Evolutionary conservation across 305 asterid genomes (phyloP), one percentile per base, ranked within the genome.

Genomic region (Vinca major): DNA sequence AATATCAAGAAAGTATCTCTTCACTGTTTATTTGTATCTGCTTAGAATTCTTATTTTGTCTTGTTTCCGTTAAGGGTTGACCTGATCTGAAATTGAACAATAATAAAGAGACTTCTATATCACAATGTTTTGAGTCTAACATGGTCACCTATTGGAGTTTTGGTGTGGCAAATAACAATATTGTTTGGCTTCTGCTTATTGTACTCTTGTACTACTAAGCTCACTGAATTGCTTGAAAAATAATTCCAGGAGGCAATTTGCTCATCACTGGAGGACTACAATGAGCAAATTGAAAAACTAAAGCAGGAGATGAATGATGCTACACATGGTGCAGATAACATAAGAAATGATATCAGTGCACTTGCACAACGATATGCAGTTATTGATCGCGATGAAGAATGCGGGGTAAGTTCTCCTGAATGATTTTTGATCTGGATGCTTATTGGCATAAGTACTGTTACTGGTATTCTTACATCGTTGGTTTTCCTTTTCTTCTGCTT

Each of bases 231-330:
- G 72, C 66, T 74, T 51, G 50, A 63, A 68, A 64, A 62, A 67
- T 53, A 54, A 66, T 71, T 83, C 79, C 74, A 93, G 99, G 99
- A 93, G 74, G 99, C 99, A 68, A 93, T 91, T 71, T 91, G 97
- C 85, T 77, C 96, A 58, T 90, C 99, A 41, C 81, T 91, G 83
- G 99, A 91, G 81, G 96, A 93, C 78, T 93, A 93, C 83, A 91
- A 93, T 67, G 95, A 87, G 74, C 96, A 91, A 81, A 93, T 93
- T 65, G 99, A 93, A 79, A 93, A 89, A 73, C 86, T 93, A 69
- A 93, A 93, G 79, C 88, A 89, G 82, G 97, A 91, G 89, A 93
- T 93, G 97, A 91, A 91, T 78, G 99, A 91, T 82, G 95, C 99
- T 72, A 93, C 97, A 0, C 91, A 78, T 63, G 95, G 99, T 26